phyloP scores from a whole-genome alignment of 2,329 filamentous ascomycete species.

The Alternaria brassicicola region DNA sequence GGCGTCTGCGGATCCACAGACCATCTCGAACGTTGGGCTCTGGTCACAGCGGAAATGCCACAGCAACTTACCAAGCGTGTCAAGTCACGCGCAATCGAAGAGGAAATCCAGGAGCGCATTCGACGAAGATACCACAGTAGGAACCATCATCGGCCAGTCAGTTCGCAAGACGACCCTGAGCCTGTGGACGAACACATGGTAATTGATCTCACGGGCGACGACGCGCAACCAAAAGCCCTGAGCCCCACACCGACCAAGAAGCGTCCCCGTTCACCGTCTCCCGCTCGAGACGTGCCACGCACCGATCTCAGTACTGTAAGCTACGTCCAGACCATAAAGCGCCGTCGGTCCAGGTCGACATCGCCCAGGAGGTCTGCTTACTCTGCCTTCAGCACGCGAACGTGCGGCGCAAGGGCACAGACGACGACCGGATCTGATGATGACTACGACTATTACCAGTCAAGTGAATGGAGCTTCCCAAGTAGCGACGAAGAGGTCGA shows the following conservation, averaged over 20 bases:
- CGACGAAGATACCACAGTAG: conserved; percentile 7
- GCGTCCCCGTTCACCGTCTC: conserved; percentile 1
- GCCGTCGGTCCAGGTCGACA: conserved; percentile 3
- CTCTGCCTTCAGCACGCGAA: not conserved
- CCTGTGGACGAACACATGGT: not conserved
- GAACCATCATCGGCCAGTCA: not conserved
- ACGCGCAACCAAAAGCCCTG: not conserved
- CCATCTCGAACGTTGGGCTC: conserved; percentile 17
- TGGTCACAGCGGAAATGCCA: conserved; percentile 11
- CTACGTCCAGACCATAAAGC: conserved; percentile 2
- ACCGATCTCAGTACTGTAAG: not conserved
- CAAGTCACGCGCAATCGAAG: conserved; percentile 8
- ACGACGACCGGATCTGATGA: not conserved
- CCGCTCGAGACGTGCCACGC: not conserved
- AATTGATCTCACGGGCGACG: not conserved
- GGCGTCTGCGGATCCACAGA: conserved; percentile 4
- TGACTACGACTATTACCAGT: conserved; percentile 9
- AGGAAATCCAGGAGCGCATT: conserved; percentile 7
- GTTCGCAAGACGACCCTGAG: not conserved
- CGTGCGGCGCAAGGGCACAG: not conserved
- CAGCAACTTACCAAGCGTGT: not conserved
- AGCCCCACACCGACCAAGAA: not conserved
- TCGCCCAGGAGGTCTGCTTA: not conserved
- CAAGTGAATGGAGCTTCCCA: conserved; percentile 15
- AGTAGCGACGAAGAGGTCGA: conserved; percentile 1